Conservation (phyloP, 805 yeast species). For the Wickerhamomyces chambardii region DNA sequence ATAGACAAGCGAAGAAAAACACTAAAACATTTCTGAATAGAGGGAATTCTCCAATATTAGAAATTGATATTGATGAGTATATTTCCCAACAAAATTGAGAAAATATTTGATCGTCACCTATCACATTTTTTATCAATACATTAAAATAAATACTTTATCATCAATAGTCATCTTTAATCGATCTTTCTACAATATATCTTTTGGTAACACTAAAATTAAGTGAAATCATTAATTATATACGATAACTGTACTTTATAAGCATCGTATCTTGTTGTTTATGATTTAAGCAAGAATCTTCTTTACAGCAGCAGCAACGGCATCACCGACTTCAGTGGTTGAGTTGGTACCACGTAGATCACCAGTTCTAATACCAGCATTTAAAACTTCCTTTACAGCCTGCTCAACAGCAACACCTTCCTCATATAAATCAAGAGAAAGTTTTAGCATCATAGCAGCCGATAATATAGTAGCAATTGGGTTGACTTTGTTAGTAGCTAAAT, state of each 20-base stretch:
- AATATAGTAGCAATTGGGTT: slow-evolving; percentile 94
- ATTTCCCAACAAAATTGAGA: slow-evolving; percentile 54
- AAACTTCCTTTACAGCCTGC: slow-evolving; percentile 73
- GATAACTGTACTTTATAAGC: too few species aligned
- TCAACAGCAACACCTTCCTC: slow-evolving; percentile 87
- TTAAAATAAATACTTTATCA: too few species aligned
- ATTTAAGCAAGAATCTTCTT: slow-evolving; percentile 34
- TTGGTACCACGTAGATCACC: slow-evolving; percentile 85
- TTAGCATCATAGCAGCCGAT: slow-evolving; percentile 96
- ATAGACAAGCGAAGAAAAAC: slow-evolving; percentile 38
- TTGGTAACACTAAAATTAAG: too few species aligned
- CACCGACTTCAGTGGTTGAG: slow-evolving; percentile 87
- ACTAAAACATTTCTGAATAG: slow-evolving; percentile 42
- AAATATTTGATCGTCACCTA: too few species aligned
- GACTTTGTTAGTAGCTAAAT: slow-evolving; percentile 76
- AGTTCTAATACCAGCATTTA: slow-evolving; percentile 82
- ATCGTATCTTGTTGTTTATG: not conserved
- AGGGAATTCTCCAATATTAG: slow-evolving; percentile 55
- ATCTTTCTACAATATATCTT: too few species aligned
- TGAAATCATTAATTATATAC: too few species aligned
- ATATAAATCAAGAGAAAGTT: slow-evolving; percentile 74
- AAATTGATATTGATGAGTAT: slow-evolving; percentile 65
- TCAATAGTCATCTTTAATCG: too few species aligned
- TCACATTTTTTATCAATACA: too few species aligned
- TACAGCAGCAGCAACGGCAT: slow-evolving; percentile 77